Base-by-base conservation (phyloP, 1,284 basidiomycete species). In the Sutorius eximius region DNA sequence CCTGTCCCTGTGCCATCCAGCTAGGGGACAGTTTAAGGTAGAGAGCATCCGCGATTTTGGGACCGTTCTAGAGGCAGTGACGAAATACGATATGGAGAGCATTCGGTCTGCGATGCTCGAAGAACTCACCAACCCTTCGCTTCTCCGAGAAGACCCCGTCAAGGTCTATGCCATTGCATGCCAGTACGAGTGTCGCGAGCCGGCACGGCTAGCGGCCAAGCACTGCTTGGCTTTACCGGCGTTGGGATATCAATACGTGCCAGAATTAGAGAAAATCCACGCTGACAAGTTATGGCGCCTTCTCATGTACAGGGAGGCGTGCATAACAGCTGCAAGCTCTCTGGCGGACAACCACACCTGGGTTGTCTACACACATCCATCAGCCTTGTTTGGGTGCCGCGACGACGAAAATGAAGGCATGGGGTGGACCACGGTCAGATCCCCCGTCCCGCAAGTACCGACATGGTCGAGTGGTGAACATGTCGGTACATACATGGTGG, bases 1-100 rank as follows among this genome's bases (percentile, higher is more conserved):
- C 10, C 60, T 74, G 8, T 52, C 61, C 4, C 50, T 70, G 12
- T 72, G 68, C 40, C 71, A 73, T 42, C 71, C 62, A 20, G 46
- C 41, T 0, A 43, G 52, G 1, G 37, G 33, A 20, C 37, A 20
- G 16, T 52, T 58, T 50, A 37, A 42, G 16, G 30, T 46, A 1
- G 12, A 38, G 9, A 42, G 2, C 9, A 1, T 55, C 45, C 2
- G 6, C 4, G 52, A 62, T 5, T 57, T 61, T n/a, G 22, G 22
- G 11, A 33, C 18, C 15, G 36, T 62, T 36, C 37, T 62, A 13
- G 56, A 57, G 2, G 63, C 52, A 3, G 40, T 54, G 12, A 29
- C n/a, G 4, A 69, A 67, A 41, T 66, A 66, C 18, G 56, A 64
- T 12, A 68, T 68, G 65, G 47, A 45, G 8, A 38, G 38, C 2